phyloP scores from a whole-genome alignment of 2,329 filamentous ascomycete species.

The Penicillium thymicola region DNA sequence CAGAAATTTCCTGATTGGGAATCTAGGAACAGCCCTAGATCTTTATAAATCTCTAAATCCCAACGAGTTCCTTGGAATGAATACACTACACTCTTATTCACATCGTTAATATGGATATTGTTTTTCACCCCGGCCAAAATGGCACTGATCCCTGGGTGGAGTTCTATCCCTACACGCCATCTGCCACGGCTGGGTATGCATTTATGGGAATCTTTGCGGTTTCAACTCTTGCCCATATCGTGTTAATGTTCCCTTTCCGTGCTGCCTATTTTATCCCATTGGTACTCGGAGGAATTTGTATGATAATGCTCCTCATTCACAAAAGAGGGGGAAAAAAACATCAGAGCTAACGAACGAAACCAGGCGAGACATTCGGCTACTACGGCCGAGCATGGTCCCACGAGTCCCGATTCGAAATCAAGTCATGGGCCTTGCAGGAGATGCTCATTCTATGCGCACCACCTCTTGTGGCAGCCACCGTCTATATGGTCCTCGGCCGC shows the following conservation, averaged over 20 bases:
- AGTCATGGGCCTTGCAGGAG: conserved; percentile 37
- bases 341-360: background rate
- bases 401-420: conserved; percentile 22
- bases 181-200: conserved; percentile 33
- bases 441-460: conserved; percentile 42
- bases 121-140: conserved; percentile 30
- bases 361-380: conserved; percentile 39
- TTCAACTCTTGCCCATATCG: conserved; percentile 28
- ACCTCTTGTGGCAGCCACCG: conserved; percentile 37
- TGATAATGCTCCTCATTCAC: conserved; percentile 1
- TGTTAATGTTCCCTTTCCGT: conserved; percentile 30
- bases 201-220: conserved; percentile 37
- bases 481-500: conserved; percentile 42
- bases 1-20: conserved; percentile 23
- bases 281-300: conserved; percentile 38
- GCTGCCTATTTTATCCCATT: conserved; percentile 40
- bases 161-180: conserved; percentile 39
- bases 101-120: conserved; percentile 29
- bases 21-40: conserved; percentile 2
- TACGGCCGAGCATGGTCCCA: conserved; percentile 37
- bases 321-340: background rate
- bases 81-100: background rate
- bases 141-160: conserved; percentile 33
- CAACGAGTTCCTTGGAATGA: background rate
- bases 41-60: background rate